These are phyloP conservation scores for Flaveria sonorensis DNA, from an alignment of 129 eudicot genomes.

Conservation along the genomic window DNA sequence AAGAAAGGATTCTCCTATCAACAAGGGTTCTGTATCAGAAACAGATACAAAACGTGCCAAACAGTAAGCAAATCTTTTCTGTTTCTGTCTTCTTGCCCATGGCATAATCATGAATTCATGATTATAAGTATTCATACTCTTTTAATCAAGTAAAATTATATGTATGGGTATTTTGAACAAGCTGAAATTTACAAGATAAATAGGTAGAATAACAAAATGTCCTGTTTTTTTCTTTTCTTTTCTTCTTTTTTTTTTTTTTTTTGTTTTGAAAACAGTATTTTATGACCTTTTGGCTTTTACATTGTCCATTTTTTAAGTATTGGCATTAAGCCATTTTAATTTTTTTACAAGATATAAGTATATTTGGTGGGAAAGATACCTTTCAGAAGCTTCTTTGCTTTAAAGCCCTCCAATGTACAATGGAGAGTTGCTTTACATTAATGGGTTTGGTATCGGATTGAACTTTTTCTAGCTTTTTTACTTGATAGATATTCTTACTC, in stretches of 20 bases:
- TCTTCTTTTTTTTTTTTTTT: no score
- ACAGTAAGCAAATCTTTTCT: slow-evolving; percentile 56
- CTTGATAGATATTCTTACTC: slow-evolving; percentile 2
- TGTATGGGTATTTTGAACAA: background rate
- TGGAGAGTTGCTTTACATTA: background rate
- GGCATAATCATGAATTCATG: background rate
- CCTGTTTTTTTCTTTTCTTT: background rate
- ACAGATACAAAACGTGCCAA: slow-evolving; percentile 87
- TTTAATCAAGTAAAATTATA: background rate
- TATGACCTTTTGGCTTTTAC: background rate
- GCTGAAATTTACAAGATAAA: slow-evolving; percentile 9
- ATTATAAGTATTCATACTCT: slow-evolving; percentile 9
- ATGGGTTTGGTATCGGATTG: background rate
- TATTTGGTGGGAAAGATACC: background rate
- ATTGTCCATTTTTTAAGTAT: background rate
- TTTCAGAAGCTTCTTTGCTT: slow-evolving; percentile 4
- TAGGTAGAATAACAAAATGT: background rate
- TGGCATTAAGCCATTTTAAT: background rate
- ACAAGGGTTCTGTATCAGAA: slow-evolving; percentile 55
- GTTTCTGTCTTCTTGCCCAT: background rate
- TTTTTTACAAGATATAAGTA: background rate
- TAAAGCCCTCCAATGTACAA: background rate
- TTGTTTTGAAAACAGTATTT: background rate
- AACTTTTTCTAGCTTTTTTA: background rate
- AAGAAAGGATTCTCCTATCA: slow-evolving; percentile 59